phyloP scores from a whole-genome alignment of 2,329 filamentous ascomycete species.

The Myriosclerotinia duriaeana region DNA sequence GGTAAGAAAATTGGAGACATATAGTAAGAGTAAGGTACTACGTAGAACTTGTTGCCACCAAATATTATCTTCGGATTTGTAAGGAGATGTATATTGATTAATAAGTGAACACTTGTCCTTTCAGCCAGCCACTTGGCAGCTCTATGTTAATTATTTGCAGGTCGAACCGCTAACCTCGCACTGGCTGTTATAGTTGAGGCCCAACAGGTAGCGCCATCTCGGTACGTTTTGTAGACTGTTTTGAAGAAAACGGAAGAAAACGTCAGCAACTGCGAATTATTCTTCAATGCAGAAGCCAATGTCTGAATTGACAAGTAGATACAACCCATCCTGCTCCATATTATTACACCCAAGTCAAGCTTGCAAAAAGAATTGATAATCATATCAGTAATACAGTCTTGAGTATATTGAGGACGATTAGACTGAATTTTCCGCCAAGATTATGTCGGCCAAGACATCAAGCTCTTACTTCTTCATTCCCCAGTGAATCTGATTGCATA shows the following conservation, averaged over 20 bases:
- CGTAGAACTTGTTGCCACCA: background rate
- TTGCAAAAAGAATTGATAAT: background rate
- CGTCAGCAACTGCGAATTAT: background rate
- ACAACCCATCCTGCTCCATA: too few relatives aligned
- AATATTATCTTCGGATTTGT: background rate
- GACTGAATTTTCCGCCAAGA: background rate
- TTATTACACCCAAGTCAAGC: background rate
- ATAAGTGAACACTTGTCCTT: background rate
- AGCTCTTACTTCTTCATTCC: background rate
- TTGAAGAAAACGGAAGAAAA: background rate
- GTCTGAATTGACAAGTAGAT: background rate
- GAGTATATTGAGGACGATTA: background rate
- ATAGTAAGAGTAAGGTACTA: too few relatives aligned
- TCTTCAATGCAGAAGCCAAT: background rate
- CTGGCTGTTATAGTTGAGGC: background rate
- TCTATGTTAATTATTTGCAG: background rate
- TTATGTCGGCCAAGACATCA: background rate
- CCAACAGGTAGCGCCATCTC: too few relatives aligned
- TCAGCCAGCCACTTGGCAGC: background rate
- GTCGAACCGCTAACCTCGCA: background rate
- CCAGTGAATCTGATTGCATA: slow-evolving; percentile 6
- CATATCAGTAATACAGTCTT: background rate
- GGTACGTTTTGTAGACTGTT: background rate
- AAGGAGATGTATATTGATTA: background rate
- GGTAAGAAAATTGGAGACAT: background rate